These are phyloP conservation scores for Smittium culicis DNA, from an alignment of 371 early-diverging fungal species.

Conservation along the genomic window DNA sequence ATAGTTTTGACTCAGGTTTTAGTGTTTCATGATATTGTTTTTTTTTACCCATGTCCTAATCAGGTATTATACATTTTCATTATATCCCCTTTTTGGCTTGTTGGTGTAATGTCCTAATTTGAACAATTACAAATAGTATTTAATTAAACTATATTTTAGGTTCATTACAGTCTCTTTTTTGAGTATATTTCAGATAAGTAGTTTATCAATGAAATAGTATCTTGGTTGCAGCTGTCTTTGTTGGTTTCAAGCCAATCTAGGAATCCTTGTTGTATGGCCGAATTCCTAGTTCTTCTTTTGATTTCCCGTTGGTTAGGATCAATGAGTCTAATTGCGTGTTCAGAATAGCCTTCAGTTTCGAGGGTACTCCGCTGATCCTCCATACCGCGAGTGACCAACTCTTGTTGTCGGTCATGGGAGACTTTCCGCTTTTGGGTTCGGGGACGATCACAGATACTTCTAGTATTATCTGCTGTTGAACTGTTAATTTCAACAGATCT, in stretches of 20 bases:
- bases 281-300: background rate
- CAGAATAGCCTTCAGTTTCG: background rate
- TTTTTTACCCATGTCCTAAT: no score
- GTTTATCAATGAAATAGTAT: background rate
- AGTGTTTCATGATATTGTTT: no score
- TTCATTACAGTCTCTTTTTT: no score
- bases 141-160: no score
- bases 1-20: no score
- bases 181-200: background rate
- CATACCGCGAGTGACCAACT: background rate
- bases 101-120: no score
- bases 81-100: no score
- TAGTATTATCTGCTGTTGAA: background rate
- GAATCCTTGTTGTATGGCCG: background rate
- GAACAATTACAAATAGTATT: no score
- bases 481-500: background rate
- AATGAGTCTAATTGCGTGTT: background rate
- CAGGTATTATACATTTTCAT: no score
- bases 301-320: background rate
- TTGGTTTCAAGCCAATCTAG: background rate
- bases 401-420: background rate
- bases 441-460: background rate
- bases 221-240: background rate
- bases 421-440: conserved; percentile 1
- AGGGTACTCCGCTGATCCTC: background rate